These are phyloP conservation scores for Tuber indicum DNA, from an alignment of 495 filamentous ascomycete species.

Conservation along the genomic window DNA sequence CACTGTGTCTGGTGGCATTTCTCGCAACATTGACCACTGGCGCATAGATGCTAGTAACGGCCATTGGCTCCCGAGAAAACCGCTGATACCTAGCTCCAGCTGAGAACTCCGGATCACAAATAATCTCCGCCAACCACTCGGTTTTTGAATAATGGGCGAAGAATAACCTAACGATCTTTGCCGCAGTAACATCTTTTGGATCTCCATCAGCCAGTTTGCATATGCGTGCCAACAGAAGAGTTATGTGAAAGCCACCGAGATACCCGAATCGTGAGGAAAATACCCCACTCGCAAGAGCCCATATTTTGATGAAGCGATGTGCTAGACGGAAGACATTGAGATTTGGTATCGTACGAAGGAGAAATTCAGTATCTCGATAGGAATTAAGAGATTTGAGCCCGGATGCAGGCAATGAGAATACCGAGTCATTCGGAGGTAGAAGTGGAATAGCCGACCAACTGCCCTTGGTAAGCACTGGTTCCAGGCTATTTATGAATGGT, in stretches of 20 bases:
- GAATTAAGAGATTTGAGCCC: conserved; percentile 53
- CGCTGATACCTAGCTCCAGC: conserved; percentile 47
- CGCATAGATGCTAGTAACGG: conserved; percentile 51
- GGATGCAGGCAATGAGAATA: conserved; percentile 48
- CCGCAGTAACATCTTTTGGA: conserved; percentile 39
- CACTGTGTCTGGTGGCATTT: conserved; percentile 47
- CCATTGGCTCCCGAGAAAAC: conserved; percentile 51
- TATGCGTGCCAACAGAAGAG: conserved; percentile 51
- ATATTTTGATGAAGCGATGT: conserved; percentile 50
- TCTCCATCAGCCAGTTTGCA: conserved; percentile 47
- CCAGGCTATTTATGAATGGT: conserved; percentile 1
- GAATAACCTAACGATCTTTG: conserved; percentile 50
- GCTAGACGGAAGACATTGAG: conserved; percentile 50
- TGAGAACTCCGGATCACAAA: conserved; percentile 52
- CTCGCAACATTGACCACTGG: conserved; percentile 53
- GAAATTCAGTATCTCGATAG: conserved; percentile 51
- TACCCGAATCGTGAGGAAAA: conserved; percentile 55
- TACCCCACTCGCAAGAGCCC: conserved; percentile 53
- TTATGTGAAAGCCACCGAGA: conserved; percentile 54
- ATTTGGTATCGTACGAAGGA: conserved; percentile 51
- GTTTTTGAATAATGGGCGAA: conserved; percentile 55
- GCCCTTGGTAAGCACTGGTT: conserved; percentile 6
- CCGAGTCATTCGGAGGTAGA: conserved; percentile 43
- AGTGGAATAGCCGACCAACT: conserved; percentile 42
- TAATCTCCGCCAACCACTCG: conserved; percentile 48